phyloP scores from a whole-genome alignment of 2,329 filamentous ascomycete species.

The Phoma sp. region DNA sequence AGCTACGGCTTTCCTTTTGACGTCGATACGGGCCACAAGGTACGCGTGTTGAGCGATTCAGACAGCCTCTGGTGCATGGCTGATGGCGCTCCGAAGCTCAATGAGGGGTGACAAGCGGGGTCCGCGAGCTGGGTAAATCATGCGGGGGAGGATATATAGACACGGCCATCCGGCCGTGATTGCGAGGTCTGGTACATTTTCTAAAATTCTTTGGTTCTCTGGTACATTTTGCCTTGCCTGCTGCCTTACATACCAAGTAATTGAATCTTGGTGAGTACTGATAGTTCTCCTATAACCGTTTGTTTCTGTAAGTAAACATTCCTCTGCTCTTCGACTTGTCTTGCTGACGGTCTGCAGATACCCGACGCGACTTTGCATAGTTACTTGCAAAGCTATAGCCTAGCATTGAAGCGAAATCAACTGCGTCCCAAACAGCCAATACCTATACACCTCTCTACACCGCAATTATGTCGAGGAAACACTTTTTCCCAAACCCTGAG shows the following conservation, averaged over 20 bases:
- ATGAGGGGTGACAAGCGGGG: constrained; percentile 21
- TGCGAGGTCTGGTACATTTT: not conserved
- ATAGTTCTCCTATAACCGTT: not conserved
- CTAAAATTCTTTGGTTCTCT: not conserved
- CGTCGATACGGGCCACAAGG: not conserved
- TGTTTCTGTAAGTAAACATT: not conserved
- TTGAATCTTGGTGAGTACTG: not conserved
- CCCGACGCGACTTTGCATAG: not conserved
- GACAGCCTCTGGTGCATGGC: not conserved
- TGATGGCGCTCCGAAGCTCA: constrained; percentile 11
- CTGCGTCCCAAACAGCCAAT: not conserved
- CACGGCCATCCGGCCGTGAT: constrained; percentile 6
- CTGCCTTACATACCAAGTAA: not conserved
- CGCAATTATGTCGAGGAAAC: constrained; percentile 59
- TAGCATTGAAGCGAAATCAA: not conserved
- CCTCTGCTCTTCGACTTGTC: rapidly evolving
- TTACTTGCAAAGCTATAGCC: not conserved
- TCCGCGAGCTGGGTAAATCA: constrained; percentile 14
- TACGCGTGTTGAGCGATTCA: not conserved
- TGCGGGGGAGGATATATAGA: constrained; percentile 19
- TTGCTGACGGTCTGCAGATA: not conserved
- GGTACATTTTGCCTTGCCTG: not conserved
- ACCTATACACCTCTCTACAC: not conserved
- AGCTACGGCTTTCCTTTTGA: not conserved
- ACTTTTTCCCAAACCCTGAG: constrained; percentile 61